phyloP scores from a whole-genome alignment of 352 stramenopile genomes.

The Discostella stelligera region DNA sequence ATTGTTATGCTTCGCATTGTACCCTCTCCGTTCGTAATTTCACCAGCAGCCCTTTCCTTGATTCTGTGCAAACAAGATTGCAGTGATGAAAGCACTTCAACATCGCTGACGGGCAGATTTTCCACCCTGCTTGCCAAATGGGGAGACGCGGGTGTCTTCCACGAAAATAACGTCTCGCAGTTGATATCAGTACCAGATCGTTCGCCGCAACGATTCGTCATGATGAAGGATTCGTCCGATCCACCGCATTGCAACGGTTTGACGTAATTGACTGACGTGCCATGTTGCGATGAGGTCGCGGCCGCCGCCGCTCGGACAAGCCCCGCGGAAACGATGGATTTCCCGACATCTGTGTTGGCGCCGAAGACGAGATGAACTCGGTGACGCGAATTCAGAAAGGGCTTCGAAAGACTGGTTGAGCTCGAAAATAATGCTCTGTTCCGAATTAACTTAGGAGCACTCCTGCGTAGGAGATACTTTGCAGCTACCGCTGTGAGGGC shows the following conservation, averaged over 20 bases:
- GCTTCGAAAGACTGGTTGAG: not conserved
- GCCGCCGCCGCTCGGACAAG: constrained; percentile 85
- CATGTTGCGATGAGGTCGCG: constrained; percentile 25
- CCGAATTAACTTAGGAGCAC: not conserved
- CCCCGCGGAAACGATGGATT: constrained; percentile 92
- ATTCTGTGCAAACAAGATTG: constrained; percentile 41
- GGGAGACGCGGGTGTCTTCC: constrained; percentile 91
- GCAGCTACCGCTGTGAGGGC: no score
- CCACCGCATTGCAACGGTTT: constrained; percentile 95
- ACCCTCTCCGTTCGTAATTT: constrained; percentile 20
- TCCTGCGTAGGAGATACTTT: not conserved
- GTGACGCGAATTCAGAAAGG: constrained; percentile 16
- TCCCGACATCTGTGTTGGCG: constrained; percentile 97
- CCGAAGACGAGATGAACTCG: constrained; percentile 87
- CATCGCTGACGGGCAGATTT: constrained; percentile 86
- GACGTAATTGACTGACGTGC: constrained; percentile 85
- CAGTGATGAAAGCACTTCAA: constrained; percentile 85
- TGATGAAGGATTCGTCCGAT: constrained; percentile 88
- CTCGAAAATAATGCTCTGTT: not conserved
- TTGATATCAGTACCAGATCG: constrained; percentile 6
- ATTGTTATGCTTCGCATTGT: constrained; percentile 50
- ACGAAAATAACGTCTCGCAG: constrained; percentile 88
- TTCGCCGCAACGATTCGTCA: constrained; percentile 31
- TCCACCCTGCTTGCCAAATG: constrained; percentile 90
- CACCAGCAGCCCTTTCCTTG: constrained; percentile 39